Evolutionary conservation across 176 grass and related monocot species (phyloP).

Genomic region (Echinochloa phyllopogon): DNA sequence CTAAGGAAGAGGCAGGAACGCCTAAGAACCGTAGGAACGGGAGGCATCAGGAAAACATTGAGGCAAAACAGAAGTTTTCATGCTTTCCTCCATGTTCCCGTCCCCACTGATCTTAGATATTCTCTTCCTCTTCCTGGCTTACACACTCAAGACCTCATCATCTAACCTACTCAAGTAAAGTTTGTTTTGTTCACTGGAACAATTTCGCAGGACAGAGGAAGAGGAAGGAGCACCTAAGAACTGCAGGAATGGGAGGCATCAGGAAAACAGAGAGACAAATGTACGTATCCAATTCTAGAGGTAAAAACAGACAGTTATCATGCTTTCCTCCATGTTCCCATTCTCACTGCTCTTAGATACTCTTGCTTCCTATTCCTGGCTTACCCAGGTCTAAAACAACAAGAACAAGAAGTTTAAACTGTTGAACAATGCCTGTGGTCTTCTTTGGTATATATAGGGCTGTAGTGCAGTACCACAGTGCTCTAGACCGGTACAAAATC

Average conservation of each 20-base stretch:
- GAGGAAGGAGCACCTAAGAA: conserved; percentile 38
- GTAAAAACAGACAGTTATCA: not conserved
- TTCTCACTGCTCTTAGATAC: conserved; percentile 24
- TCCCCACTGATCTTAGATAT: conserved; percentile 18
- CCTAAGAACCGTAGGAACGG: conserved; percentile 34
- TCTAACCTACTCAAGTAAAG: not conserved
- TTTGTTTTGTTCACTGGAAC: not conserved
- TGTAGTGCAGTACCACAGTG: not conserved
- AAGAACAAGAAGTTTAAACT: not conserved
- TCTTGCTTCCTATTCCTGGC: conserved; percentile 27
- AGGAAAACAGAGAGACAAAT: conserved; percentile 24
- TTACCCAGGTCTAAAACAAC: conserved; percentile 5
- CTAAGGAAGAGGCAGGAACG: conserved; percentile 40
- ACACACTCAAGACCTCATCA: not conserved
- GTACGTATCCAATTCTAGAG: not conserved
- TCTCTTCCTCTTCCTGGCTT: conserved; percentile 29
- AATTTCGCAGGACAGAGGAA: conserved; percentile 4
- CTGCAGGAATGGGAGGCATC: conserved; percentile 38
- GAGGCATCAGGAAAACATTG: conserved; percentile 38
- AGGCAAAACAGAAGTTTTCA: conserved; percentile 3
- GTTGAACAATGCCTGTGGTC: not conserved
- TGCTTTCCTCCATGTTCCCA: conserved; percentile 42
- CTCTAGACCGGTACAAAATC: not conserved
- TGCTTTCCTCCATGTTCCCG: conserved; percentile 40
- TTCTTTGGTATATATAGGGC: conserved; percentile 27